Evolutionary conservation across 306 rosid genomes (phyloP).

Genomic region (Castanea sativa): DNA sequence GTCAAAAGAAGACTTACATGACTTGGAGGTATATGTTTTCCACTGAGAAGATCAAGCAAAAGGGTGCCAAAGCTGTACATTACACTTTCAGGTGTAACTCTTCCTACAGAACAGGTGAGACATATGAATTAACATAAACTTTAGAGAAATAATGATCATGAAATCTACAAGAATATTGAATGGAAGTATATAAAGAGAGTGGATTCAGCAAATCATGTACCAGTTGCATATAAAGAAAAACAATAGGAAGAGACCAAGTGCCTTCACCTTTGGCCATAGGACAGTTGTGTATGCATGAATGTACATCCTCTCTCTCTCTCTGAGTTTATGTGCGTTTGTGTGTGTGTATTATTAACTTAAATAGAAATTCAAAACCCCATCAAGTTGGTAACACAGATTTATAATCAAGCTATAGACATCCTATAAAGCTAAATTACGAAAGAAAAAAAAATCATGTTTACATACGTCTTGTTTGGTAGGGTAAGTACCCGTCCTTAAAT

Average conservation of each 20-base stretch:
- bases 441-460: conserved; percentile 5
- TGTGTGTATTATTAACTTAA: background rate
- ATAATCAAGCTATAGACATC: conserved; percentile 12
- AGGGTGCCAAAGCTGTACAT: conserved; percentile 95
- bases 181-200: background rate
- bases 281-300: background rate
- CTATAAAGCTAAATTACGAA: background rate
- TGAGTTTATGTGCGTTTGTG: background rate
- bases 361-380: background rate
- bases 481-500: conserved; percentile 74
- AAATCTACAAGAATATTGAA: background rate
- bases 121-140: conserved; percentile 2
- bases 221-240: background rate
- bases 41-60: conserved; percentile 95
- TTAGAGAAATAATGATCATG: background rate
- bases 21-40: conserved; percentile 98
- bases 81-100: conserved; percentile 92
- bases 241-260: background rate
- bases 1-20: conserved; percentile 64
- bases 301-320: background rate
- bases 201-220: background rate
- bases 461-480: background rate
- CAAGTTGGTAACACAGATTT: background rate
- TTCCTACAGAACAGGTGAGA: conserved; percentile 50
- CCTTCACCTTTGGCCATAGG: background rate